Conservation (phyloP, 768 basidiomycete species). For the Ramaria sp. region DNA sequence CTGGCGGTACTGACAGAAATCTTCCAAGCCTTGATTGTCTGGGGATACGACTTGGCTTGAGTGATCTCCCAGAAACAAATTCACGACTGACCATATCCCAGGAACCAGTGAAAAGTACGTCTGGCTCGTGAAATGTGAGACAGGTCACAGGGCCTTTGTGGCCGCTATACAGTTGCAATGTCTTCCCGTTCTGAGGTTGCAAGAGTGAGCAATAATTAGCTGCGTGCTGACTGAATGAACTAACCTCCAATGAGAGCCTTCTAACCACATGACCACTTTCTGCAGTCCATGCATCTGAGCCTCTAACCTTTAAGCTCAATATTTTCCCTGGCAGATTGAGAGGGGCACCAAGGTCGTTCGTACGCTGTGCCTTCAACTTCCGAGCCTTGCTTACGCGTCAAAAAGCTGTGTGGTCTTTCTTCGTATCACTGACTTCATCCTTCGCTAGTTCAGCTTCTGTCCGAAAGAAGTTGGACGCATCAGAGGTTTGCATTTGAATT, state of each 20-base stretch:
- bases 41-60: not conserved
- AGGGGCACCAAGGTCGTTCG: conserved; percentile 65
- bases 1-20: conserved; percentile 40
- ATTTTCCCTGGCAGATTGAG: conserved; percentile 69
- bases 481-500: conserved; percentile 25
- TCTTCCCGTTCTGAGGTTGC: conserved; percentile 61
- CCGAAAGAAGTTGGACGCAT: conserved; percentile 48
- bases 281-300: conserved; percentile 71
- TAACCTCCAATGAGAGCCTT: conserved; percentile 69
- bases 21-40: conserved; percentile 89
- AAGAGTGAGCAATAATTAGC: conserved; percentile 6
- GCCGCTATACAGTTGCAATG: conserved; percentile 62
- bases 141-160: conserved; percentile 86
- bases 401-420: conserved; percentile 6
- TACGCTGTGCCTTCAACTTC: conserved; percentile 57
- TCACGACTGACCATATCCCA: conserved; percentile 71
- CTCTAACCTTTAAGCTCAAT: conserved; percentile 54
- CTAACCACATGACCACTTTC: conserved; percentile 72
- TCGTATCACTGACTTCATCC: conserved; percentile 36
- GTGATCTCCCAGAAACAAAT: not conserved
- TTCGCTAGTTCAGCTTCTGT: conserved; percentile 60
- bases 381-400: conserved; percentile 39
- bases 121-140: conserved; percentile 51
- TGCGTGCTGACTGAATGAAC: not conserved
- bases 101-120: conserved; percentile 74